Conservation (phyloP, 2,329 filamentous ascomycete species). For the Fusarium brachygibbosum region DNA sequence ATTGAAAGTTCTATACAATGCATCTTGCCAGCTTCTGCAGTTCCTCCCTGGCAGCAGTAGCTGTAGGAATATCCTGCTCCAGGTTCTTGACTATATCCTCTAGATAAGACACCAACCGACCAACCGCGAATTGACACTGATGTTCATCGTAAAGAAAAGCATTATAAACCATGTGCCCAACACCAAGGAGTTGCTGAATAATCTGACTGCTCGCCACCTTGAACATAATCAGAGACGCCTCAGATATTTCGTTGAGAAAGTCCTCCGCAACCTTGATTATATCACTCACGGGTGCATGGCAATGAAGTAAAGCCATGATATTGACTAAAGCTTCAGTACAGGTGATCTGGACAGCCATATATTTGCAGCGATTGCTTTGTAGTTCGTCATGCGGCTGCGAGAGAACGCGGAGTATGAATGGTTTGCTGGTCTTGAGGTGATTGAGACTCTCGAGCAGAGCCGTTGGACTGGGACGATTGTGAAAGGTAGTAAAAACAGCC, state of each 20-base stretch:
- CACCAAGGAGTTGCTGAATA: not conserved
- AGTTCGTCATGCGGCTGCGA: not conserved
- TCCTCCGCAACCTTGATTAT: conserved; percentile 8
- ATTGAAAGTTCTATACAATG: too few species aligned
- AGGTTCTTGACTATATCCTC: conserved; percentile 9
- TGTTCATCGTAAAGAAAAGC: conserved; percentile 8
- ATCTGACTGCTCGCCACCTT: conserved; percentile 9
- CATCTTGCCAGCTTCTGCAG: not conserved
- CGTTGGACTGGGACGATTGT: not conserved
- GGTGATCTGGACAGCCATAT: conserved; percentile 2
- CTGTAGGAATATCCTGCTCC: conserved; percentile 1
- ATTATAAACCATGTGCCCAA: conserved; percentile 10
- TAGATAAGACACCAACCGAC: not conserved
- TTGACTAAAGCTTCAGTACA: conserved; percentile 6
- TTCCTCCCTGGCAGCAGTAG: not conserved
- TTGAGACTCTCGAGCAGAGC: not conserved
- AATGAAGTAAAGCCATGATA: conserved; percentile 4
- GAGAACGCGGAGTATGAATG: not conserved
- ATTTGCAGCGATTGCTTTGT: not conserved
- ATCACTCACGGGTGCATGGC: not conserved
- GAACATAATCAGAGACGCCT: conserved; percentile 5
- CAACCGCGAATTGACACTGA: not conserved
- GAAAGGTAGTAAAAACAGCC: not conserved
- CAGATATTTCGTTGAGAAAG: not conserved
- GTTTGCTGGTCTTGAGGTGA: not conserved